A percentile compares a stretch with the other conserved stretches of the same genome.
These are phyloP conservation scores for Metschnikowia continentalis DNA, from an alignment of 805 yeast species.

Conservation along the genomic window DNA sequence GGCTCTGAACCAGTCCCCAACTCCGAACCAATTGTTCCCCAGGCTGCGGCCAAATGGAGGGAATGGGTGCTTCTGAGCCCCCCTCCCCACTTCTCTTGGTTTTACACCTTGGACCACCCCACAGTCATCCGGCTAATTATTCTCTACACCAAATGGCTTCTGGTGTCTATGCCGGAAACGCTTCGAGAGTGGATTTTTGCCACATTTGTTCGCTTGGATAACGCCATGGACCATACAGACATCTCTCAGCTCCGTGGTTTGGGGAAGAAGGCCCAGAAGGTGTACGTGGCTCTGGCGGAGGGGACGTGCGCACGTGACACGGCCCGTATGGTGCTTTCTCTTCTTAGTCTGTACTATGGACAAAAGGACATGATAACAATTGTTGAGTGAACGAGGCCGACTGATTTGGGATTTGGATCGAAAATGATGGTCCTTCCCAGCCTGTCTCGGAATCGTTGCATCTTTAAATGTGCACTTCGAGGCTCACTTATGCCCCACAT, in stretches of 20 bases:
- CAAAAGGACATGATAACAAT: conserved; percentile 27
- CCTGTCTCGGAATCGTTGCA: no score
- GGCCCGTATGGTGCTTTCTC: conserved; percentile 22
- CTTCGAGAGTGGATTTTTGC: conserved; percentile 36
- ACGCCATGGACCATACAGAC: conserved; percentile 31
- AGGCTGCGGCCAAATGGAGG: conserved; percentile 31
- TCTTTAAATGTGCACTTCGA: no score
- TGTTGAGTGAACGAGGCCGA: background rate
- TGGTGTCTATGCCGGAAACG: conserved; percentile 22
- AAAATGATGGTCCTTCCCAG: no score
- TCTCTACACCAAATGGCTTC: conserved; percentile 37
- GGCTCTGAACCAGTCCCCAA: no score
- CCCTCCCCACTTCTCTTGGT: conserved; percentile 27
- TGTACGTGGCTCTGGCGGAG: conserved; percentile 9
- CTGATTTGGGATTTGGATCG: background rate
- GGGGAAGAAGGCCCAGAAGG: conserved; percentile 35
- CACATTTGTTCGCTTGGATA: conserved; percentile 33
- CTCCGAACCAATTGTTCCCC: background rate
- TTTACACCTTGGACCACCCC: conserved; percentile 27
- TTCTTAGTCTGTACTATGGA: conserved; percentile 32
- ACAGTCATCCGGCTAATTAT: conserved; percentile 32
- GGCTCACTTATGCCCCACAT: no score
- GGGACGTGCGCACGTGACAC: conserved; percentile 10
- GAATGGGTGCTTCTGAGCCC: conserved; percentile 21
- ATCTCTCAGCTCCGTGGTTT: conserved; percentile 32